Percentiles rank a stretch among this genome's conserved stretches.
phyloP scores from a whole-genome alignment of 345 rosid species.

The rapeseed (Brassica napus) region Da-Ae NC_063442.1:16764001-16764500 shows the following conservation, averaged over 20 bases:
- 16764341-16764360: constrained; percentile 75
- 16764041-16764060: constrained; percentile 39
- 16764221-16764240: constrained; percentile 46
- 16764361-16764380: constrained; percentile 55
- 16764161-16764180: constrained; percentile 34
- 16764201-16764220: constrained; percentile 24
- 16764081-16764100: constrained; percentile 55
- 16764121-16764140: constrained; percentile 49
- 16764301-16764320: constrained; percentile 70
- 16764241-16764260: constrained; percentile 44
- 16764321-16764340: constrained; percentile 88
- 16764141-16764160: constrained; percentile 8
- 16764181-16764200: constrained; percentile 43
- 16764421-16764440: background rate
- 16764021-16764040: constrained; percentile 25
- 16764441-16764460: background rate
- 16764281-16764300: constrained; percentile 75
- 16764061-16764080: constrained; percentile 63
- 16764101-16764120: constrained; percentile 76
- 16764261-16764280: constrained; percentile 27
- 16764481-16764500: background rate
- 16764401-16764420: background rate
- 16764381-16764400: background rate
- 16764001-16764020: constrained; percentile 24
- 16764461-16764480: background rate